Evolutionary conservation across 2,329 filamentous ascomycete genomes (phyloP).

Genomic region (Purpureocillium takamizusanense): DNA sequence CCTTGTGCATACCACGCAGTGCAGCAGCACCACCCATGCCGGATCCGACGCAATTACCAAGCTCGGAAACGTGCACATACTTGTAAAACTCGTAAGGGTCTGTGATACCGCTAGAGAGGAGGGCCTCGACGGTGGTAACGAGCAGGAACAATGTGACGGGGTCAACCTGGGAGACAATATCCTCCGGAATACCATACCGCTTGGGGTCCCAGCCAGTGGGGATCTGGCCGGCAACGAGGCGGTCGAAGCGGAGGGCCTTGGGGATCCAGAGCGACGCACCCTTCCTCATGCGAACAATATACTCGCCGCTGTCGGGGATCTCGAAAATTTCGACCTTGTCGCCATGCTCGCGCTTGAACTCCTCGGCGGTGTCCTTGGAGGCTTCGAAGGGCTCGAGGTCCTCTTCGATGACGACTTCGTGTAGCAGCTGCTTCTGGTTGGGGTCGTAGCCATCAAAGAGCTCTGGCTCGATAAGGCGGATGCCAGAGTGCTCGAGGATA

Average conservation of each 20-base stretch:
- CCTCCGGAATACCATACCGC: conserved; percentile 90
- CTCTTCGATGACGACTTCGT: conserved; percentile 95
- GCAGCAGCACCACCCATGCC: conserved; percentile 94
- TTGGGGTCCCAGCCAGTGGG: conserved; percentile 96
- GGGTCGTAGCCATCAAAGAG: conserved; percentile 95
- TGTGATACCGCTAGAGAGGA: conserved; percentile 88
- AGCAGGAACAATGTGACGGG: conserved; percentile 93
- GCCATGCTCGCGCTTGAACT: conserved; percentile 94
- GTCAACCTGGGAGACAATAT: conserved; percentile 96
- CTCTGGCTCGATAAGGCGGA: conserved; percentile 94
- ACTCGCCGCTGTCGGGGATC: conserved; percentile 87
- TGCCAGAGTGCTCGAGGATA: conserved; percentile 93
- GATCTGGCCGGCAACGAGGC: conserved; percentile 92
- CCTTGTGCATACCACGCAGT: conserved; percentile 95
- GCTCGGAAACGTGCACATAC: conserved; percentile 95
- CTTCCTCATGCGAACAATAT: conserved; percentile 90
- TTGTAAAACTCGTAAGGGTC: conserved; percentile 99
- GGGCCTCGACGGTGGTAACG: conserved; percentile 84
- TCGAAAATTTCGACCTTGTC: conserved; percentile 98
- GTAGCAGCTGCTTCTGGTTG: conserved; percentile 95
- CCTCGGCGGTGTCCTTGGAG: conserved; percentile 92
- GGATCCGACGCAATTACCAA: conserved; percentile 96
- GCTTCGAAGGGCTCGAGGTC: conserved; percentile 95
- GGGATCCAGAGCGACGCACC: conserved; percentile 91
- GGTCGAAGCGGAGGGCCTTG: conserved; percentile 94